Evolutionary conservation across 805 yeast genomes (phyloP).

Genomic region (Ogataea philodendri): DNA sequence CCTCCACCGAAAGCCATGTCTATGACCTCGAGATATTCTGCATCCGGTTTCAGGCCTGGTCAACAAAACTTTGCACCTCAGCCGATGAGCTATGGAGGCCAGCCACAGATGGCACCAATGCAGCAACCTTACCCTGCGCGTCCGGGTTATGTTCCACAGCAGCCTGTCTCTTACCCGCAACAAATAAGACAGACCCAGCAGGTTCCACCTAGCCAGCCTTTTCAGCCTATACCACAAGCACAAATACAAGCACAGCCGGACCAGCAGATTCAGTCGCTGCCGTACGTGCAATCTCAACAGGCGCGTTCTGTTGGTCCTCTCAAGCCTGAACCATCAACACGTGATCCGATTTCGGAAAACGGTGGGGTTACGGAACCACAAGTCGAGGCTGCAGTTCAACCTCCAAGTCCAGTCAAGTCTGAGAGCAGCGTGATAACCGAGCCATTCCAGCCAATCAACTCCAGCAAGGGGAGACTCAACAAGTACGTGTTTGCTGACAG

Average conservation of each 20-base stretch:
- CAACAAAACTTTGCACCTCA: neutral
- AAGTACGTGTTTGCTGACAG: conserved; percentile 27
- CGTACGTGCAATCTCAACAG: no score
- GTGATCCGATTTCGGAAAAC: no score
- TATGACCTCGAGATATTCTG: conserved; percentile 15
- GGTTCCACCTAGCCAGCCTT: no score
- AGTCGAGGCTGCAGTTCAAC: neutral
- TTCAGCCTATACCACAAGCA: neutral
- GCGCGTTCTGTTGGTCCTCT: no score
- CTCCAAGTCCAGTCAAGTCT: neutral
- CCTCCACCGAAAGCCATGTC: conserved; percentile 22
- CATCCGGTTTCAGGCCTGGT: conserved; percentile 3
- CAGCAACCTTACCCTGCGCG: no score
- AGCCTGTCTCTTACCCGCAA: no score
- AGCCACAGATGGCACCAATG: neutral
- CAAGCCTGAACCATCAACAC: no score
- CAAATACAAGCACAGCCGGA: neutral
- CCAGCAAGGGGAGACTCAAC: conserved; percentile 24
- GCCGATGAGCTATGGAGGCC: neutral
- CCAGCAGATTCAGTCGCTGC: neutral
- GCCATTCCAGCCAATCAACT: conserved; percentile 19
- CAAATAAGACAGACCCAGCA: no score
- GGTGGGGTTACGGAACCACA: no score
- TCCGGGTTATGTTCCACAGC: no score
- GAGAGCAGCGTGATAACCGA: neutral